Conservation (phyloP, 2,329 filamentous ascomycete genomes). For the Fusarium hostae region DNA sequence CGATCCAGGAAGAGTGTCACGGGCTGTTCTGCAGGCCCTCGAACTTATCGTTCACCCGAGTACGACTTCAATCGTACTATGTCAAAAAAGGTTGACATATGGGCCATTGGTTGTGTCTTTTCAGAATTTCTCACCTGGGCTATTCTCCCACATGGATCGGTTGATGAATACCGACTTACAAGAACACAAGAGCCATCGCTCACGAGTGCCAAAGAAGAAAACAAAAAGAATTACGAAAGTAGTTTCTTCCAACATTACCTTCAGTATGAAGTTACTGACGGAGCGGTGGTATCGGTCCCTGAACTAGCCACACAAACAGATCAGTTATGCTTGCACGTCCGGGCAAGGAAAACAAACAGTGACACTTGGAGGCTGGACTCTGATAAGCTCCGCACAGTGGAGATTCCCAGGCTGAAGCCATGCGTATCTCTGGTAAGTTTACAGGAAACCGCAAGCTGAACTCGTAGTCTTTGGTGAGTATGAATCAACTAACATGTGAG, state of each 20-base stretch:
- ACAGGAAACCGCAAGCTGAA: too few relatives aligned
- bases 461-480: too few relatives aligned
- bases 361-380: neutral
- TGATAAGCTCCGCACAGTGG: rapidly evolving
- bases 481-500: neutral
- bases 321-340: neutral
- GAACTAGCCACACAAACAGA: too few relatives aligned
- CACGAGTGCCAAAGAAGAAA: rapidly evolving
- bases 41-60: rapidly evolving
- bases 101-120: neutral
- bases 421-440: neutral
- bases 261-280: neutral
- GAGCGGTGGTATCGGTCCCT: too few relatives aligned
- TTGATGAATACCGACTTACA: neutral
- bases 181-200: neutral
- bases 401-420: neutral
- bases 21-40: neutral
- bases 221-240: neutral
- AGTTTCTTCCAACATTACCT: neutral
- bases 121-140: neutral
- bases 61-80: neutral
- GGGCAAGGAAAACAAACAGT: neutral
- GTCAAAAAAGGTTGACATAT: neutral
- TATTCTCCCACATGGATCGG: neutral
- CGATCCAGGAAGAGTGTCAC: neutral